phyloP scores from a whole-genome alignment of 2,329 filamentous ascomycete genomes.

The Hirsutella thompsonii region DNA sequence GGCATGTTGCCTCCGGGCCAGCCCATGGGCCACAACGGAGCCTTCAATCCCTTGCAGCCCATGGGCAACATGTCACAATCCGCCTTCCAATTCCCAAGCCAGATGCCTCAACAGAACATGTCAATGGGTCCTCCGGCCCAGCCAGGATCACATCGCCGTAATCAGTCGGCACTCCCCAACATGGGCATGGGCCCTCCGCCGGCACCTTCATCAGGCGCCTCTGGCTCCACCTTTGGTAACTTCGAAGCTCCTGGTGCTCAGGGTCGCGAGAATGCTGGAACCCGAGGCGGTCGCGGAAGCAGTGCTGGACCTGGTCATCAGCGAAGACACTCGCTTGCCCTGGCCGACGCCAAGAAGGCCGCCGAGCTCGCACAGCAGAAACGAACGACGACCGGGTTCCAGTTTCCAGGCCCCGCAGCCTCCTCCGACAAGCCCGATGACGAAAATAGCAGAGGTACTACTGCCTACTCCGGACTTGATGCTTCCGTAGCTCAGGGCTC shows the following conservation, averaged over 20 bases:
- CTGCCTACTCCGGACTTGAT: constrained; percentile 18
- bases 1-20: constrained; percentile 85
- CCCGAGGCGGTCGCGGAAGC: constrained; percentile 56
- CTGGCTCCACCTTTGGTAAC: constrained; percentile 66
- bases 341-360: constrained; percentile 95
- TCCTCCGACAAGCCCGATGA: constrained; percentile 47
- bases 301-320: constrained; percentile 68
- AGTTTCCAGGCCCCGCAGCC: constrained; percentile 72
- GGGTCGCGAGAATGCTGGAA: constrained; percentile 26
- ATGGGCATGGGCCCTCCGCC: constrained; percentile 82
- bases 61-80: constrained; percentile 70
- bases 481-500: constrained; percentile 26
- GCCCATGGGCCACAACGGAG: constrained; percentile 52
- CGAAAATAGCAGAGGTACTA: constrained; percentile 21
- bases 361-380: constrained; percentile 96
- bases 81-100: constrained; percentile 80
- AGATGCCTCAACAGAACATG: constrained; percentile 60
- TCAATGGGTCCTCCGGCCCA: constrained; percentile 66
- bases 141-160: constrained; percentile 81
- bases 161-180: constrained; percentile 91
- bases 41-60: constrained; percentile 68
- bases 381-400: constrained; percentile 83
- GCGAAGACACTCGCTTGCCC: constrained; percentile 83
- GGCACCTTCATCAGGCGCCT: constrained; percentile 82
- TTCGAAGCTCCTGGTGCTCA: constrained; percentile 46